Evolutionary conservation across 371 early-diverging fungal genomes (phyloP), one percentile per base, ranked within the genome.

Genomic region (Mortierella sp.): DNA sequence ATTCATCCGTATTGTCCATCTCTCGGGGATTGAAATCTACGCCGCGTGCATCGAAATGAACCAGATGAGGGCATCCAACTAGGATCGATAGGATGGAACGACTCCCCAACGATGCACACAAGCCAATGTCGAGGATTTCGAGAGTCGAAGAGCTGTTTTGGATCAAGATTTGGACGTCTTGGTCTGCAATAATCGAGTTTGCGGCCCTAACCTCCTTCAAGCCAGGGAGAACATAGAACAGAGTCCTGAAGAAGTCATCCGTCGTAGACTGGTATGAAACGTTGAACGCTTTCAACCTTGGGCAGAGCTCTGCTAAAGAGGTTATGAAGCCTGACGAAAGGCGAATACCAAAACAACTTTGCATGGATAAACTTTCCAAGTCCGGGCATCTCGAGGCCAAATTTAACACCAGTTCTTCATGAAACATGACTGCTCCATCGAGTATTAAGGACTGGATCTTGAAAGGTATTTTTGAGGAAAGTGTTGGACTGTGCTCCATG

Each of bases 11-110:
- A 10, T 67, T 33, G 1, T 76, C 76, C 71, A 76, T 76, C 2
- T 70, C 76, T 32, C 76, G 62, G 3, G 76, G 76, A 43, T 76
- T 76, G 16, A 76, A 76, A 41, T 76, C 76, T 16, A 76, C 76
- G 2, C 71, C 71, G 3, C 67, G 76, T 2, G 76, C 67, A 41
- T 70, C 71, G 22, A 76, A 16, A 36, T 50, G 48, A 15, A 45
- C 32, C n/a, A 76, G 32, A 16, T 19, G n/a, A 16, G 67, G 58
- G 57, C 76, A 76, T 6, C 63, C 58, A 4, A 55, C 24, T 9
- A 76, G 52, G n/a, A 76, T 62, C 19, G 58, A 28, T 3, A 76
- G 63, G 16, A 76, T 32, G 32, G 76, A 76, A 1, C 63, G 62
- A 55, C 70, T 65, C 15, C 40, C 64, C 1, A 76, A 58, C 16